phyloP scores from a whole-genome alignment of 108 stramenopile species.

The Bacterosira constricta region DNA sequence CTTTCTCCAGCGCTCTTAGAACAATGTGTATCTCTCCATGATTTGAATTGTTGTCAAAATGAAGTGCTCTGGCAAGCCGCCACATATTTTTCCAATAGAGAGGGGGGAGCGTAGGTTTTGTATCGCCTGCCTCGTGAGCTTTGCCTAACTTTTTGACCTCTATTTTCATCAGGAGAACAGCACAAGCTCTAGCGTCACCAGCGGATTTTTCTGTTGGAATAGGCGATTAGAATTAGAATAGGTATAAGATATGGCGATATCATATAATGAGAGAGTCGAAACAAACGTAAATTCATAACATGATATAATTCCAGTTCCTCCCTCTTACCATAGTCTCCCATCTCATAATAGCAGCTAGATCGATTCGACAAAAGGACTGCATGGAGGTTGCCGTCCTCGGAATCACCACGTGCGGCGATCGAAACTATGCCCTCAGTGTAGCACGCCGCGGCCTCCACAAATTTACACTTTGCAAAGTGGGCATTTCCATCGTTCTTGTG shows the following conservation, averaged over 20 bases:
- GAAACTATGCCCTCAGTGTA: conserved; percentile 18
- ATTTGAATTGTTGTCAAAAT: background rate
- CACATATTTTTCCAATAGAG: conserved; percentile 12
- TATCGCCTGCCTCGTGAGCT: no score
- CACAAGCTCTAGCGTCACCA: no score
- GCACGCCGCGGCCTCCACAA: conserved; percentile 6
- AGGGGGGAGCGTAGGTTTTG: no score
- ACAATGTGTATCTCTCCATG: background rate
- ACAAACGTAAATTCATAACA: no score
- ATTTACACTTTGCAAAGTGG: conserved; percentile 4
- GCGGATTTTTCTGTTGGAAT: background rate
- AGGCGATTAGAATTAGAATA: no score
- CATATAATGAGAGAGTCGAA: no score
- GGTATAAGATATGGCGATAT: no score
- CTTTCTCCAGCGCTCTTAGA: no score
- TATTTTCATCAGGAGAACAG: no score
- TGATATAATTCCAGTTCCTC: no score
- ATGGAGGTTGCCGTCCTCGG: conserved; percentile 8
- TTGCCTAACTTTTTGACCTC: no score
- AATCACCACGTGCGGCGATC: no score
- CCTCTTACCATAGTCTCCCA: conserved; percentile 23
- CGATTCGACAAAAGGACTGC: conserved; percentile 18
- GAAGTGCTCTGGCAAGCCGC: conserved; percentile 3
- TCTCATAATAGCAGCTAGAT: conserved; percentile 22
- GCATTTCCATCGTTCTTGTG: conserved; percentile 24